Base-by-base conservation (phyloP, 2,329 filamentous ascomycete species). In the Diplodia seriata region DNA sequence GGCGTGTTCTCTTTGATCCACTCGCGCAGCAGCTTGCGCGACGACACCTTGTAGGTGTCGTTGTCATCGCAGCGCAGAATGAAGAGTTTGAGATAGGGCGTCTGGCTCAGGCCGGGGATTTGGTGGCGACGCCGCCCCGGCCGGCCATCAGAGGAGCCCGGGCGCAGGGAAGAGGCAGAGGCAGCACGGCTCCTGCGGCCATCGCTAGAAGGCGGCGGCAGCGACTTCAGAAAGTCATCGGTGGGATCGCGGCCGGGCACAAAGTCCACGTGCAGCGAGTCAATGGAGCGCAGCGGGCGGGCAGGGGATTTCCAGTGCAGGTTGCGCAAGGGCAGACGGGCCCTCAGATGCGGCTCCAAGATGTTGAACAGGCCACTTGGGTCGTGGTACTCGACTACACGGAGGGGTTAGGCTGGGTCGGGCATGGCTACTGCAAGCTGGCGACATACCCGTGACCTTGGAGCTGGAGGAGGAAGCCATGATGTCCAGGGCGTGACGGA, bases 291-390 rank as follows among this genome's bases (percentile, higher is more conserved):
- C 43, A 98, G 83, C 2, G 95, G 95, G 0, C 95, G 91, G 33
- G 91, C 90, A 70, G 96, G 92, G 15, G 95, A 97, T 79, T 98
- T 96, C 95, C 95, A 99, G 76, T 98, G 93, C 55, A 99, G 88
- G 75, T 98, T 96, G 71, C 90, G 91, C 47, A 99, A 85, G 40
- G 95, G 95, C 0, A 98, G 85, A 66, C 92, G 90, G 51, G 91
- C 85, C 50, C 91, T 85, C 68, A 99, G 84, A 68, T 94, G 89
- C 2, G 92, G 88, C 12, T 91, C 90, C 53, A 98, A 84, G 64
- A 94, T 86, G 69, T 92, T 89, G 81, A 94, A 98, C 71, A 98
- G 87, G 74, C 91, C 90, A 77, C 92, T 91, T 65, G 95, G 94
- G 81, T 99, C 95, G 82, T 91, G 93, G 82, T 97, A 99, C 84